These are phyloP conservation scores for Plicaturopsis crispa DNA, from an alignment of 768 basidiomycete genomes.

Conservation along the genomic window DNA sequence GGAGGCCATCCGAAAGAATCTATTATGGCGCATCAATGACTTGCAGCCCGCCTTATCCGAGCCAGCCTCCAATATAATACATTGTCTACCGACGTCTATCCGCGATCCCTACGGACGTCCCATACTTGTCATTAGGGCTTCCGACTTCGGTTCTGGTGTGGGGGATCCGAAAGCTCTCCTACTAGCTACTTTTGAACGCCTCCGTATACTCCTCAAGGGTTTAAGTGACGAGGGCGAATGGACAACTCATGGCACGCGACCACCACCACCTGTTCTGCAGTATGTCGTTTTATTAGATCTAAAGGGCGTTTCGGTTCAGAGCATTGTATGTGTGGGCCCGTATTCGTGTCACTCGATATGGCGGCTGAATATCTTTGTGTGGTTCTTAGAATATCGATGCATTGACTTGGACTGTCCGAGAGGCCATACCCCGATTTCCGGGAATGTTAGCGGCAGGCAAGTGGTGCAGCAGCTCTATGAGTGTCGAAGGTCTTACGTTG, in stretches of 20 bases:
- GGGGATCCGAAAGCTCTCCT: constrained; percentile 34
- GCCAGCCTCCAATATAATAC: constrained; percentile 26
- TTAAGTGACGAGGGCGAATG: constrained; percentile 30
- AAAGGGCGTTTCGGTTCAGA: constrained; percentile 44
- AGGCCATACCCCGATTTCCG: constrained; percentile 64
- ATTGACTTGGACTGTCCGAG: constrained; percentile 55
- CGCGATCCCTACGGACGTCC: constrained; percentile 62
- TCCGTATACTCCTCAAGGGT: constrained; percentile 47
- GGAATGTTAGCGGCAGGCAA: constrained; percentile 71
- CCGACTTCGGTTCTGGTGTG: constrained; percentile 29
- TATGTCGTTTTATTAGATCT: constrained; percentile 66
- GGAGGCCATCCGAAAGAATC: constrained; percentile 45
- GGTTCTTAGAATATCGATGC: constrained; percentile 51
- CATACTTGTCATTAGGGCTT: constrained; percentile 46
- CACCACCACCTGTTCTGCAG: constrained; percentile 42
- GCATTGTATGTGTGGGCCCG: constrained; percentile 36
- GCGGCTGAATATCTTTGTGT: constrained; percentile 5
- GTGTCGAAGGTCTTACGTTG: constrained; percentile 3
- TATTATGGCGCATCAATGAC: constrained; percentile 44
- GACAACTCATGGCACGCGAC: constrained; percentile 3
- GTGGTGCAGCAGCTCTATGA: constrained; percentile 12
- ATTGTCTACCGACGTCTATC: constrained; percentile 45
- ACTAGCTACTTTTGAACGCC: constrained; percentile 44
- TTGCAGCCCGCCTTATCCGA: constrained; percentile 31
- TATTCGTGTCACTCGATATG: constrained; percentile 5